phyloP scores from a whole-genome alignment of 345 rosid genomes.

The Salix arbutifolia region DNA sequence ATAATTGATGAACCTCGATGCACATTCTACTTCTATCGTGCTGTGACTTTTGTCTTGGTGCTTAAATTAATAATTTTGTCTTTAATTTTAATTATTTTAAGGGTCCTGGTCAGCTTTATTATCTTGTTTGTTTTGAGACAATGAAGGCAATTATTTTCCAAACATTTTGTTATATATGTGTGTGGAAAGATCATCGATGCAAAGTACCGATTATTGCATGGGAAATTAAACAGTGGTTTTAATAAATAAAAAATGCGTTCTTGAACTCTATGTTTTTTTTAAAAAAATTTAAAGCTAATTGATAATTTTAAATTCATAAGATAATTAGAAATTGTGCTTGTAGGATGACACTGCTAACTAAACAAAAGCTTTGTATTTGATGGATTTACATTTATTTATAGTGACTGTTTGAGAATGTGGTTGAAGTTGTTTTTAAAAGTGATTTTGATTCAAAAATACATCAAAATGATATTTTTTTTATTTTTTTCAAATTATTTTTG shows the following conservation, averaged over 20 bases:
- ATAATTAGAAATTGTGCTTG: not conserved
- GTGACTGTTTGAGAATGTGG: too few species aligned
- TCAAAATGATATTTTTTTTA: too few species aligned
- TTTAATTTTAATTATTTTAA: slow-evolving; percentile 3
- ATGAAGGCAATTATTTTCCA: not conserved
- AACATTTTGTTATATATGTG: too few species aligned
- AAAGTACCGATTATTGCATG: not conserved
- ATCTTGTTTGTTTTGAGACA: slow-evolving; percentile 9
- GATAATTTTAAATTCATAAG: not conserved
- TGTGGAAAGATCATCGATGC: not conserved
- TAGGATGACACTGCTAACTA: not conserved
- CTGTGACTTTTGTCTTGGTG: slow-evolving; percentile 21
- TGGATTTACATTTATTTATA: not conserved
- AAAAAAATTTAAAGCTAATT: not conserved
- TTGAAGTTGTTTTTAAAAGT: too few species aligned
- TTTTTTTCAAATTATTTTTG: too few species aligned
- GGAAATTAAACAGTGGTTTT: not conserved
- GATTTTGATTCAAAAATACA: too few species aligned
- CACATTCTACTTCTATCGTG: not conserved
- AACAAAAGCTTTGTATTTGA: not conserved
- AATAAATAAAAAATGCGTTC: not conserved
- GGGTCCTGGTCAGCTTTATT: slow-evolving; percentile 3
- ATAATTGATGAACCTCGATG: not conserved
- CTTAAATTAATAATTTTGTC: slow-evolving; percentile 1
- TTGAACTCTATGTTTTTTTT: not conserved